Conservation (phyloP, 2,329 filamentous ascomycete genomes). For the Phialemonium atrogriseum region DNA sequence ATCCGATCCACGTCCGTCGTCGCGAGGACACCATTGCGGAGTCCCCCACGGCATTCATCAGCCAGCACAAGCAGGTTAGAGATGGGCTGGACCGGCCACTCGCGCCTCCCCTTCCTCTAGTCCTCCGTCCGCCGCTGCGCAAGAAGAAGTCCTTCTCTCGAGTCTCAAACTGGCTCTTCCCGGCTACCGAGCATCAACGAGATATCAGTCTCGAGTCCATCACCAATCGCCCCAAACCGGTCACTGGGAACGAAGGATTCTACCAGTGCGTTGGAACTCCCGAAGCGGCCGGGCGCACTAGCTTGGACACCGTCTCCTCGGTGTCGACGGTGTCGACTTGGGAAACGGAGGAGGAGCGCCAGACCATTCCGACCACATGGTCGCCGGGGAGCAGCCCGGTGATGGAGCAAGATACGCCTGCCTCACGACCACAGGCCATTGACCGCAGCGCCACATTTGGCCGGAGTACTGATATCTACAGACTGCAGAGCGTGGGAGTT, state of each 20-base stretch:
- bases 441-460: not conserved
- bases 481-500: conserved; percentile 36
- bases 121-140: conserved; percentile 50
- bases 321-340: conserved; percentile 35
- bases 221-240: conserved; percentile 45
- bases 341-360: conserved; percentile 31
- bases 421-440: not conserved
- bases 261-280: conserved; percentile 45
- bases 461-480: conserved; percentile 10
- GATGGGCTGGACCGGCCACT: conserved; percentile 28
- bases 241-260: conserved; percentile 45
- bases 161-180: conserved; percentile 52
- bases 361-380: conserved; percentile 38
- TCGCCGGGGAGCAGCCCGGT: conserved; percentile 38
- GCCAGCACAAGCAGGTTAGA: conserved; percentile 4
- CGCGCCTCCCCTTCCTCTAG: conserved; percentile 49
- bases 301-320: conserved; percentile 37
- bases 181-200: conserved; percentile 25
- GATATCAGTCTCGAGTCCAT: conserved; percentile 39
- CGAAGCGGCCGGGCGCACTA: conserved; percentile 24
- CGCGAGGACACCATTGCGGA: conserved; percentile 5
- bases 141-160: conserved; percentile 61
- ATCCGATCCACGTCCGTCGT: conserved; percentile 1
- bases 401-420: conserved; percentile 26
- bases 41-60: conserved; percentile 13